These are phyloP conservation scores for Buxus sempervirens DNA, from an alignment of 164 flowering plant species.

Conservation along the genomic window DNA sequence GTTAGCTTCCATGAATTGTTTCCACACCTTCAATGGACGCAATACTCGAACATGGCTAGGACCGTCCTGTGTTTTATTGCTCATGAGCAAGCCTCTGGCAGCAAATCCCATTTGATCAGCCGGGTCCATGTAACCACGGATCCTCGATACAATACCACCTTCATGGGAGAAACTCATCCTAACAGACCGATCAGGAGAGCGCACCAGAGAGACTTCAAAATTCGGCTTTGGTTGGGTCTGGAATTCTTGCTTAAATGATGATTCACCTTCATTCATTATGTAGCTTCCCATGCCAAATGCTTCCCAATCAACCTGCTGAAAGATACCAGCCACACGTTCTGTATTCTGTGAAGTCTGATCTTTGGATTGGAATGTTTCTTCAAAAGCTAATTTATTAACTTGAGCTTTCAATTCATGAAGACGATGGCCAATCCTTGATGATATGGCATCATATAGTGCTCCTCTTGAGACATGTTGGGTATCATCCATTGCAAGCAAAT, in stretches of 20 bases:
- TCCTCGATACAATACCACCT: conserved; percentile 56
- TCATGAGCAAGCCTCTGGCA: conserved; percentile 64
- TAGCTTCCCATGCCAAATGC: conserved; percentile 58
- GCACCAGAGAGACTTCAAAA: conserved; percentile 13
- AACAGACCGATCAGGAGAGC: conserved; percentile 20
- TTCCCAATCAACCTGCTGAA: conserved; percentile 87
- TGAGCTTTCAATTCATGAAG: conserved; percentile 60
- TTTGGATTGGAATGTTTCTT: conserved; percentile 32
- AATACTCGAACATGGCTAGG: conserved; percentile 11
- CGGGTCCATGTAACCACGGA: conserved; percentile 54
- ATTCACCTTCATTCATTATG: conserved; percentile 20
- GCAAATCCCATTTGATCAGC: conserved; percentile 75
- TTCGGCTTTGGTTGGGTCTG: conserved; percentile 13
- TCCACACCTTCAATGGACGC: conserved; percentile 69
- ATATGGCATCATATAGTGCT: conserved; percentile 66
- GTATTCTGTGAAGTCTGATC: conserved; percentile 12
- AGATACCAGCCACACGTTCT: conserved; percentile 46
- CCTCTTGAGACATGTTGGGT: conserved; percentile 42
- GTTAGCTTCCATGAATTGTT: conserved; percentile 56
- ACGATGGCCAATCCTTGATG: conserved; percentile 60
- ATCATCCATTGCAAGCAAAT: conserved; percentile 43
- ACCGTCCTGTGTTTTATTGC: conserved; percentile 19
- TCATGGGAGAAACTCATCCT: conserved; percentile 33
- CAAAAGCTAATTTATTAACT: conserved; percentile 60
- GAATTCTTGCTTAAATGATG: conserved; percentile 11